A percentile compares a stretch with the other conserved stretches of the same genome.
Evolutionary conservation across 768 basidiomycete genomes (phyloP).

Genomic region (Leccinum broughii): DNA sequence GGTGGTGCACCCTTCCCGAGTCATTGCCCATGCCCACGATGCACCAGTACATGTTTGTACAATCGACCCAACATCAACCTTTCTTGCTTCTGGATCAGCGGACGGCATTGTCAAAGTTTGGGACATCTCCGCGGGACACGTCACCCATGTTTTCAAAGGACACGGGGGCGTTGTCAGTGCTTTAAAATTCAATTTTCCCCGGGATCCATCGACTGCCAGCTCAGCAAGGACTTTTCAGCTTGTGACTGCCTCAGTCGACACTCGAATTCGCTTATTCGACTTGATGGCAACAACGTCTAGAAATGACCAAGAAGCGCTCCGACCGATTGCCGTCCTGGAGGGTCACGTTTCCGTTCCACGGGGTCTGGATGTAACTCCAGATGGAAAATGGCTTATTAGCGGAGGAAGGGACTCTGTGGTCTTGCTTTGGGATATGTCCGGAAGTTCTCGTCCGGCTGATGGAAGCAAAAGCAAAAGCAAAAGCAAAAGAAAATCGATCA

Average conservation of each 20-base stretch:
- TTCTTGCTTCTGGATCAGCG: conserved; percentile 93
- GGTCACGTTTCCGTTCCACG: conserved; percentile 95
- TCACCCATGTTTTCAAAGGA: conserved; percentile 93
- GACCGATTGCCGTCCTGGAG: conserved; percentile 81
- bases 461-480: conserved; percentile 30
- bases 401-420: conserved; percentile 94
- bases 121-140: conserved; percentile 84
- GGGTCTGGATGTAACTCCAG: conserved; percentile 79
- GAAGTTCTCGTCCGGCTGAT: conserved; percentile 2
- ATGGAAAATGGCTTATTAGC: conserved; percentile 88
- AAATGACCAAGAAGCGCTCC: conserved; percentile 53
- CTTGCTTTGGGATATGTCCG: conserved; percentile 81
- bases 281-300: conserved; percentile 65
- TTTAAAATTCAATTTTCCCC: conserved; percentile 79
- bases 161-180: conserved; percentile 98
- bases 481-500: conserved; percentile 45
- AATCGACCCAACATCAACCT: conserved; percentile 81
- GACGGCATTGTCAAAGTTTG: conserved; percentile 98
- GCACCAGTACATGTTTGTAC: conserved; percentile 91
- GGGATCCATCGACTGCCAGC: conserved; percentile 50
- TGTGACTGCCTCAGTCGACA: conserved; percentile 90
- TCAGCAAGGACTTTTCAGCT: conserved; percentile 67
- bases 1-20: conserved; percentile 66
- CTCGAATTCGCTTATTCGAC: conserved; percentile 90
- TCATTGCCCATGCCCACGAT: conserved; percentile 84